Conservation (phyloP, 176 grass and related monocot species). For the Miscanthus lutarioriparius region DNA sequence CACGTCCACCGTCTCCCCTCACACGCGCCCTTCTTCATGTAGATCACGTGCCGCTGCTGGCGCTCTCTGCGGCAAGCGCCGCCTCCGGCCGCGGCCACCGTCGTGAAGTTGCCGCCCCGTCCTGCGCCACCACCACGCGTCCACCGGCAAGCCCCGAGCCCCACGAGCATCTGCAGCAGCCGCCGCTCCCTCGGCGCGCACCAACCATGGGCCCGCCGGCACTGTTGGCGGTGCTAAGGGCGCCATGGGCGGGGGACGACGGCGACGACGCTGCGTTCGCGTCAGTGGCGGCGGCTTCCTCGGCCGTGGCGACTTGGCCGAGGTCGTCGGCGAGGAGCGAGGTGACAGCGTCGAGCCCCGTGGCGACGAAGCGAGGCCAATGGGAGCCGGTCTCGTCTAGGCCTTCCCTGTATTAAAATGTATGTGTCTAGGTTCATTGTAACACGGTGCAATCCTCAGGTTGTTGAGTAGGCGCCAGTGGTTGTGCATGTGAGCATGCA, state of each 20-base stretch:
- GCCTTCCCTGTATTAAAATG: too few relatives aligned
- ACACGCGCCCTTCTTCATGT: conserved; percentile 76
- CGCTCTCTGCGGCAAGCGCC: conserved; percentile 57
- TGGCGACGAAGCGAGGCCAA: conserved; percentile 44
- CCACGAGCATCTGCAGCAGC: conserved; percentile 42
- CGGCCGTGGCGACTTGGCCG: conserved; percentile 37
- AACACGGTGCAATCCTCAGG: too few relatives aligned
- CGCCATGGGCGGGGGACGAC: background rate
- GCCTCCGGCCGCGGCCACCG: conserved; percentile 52
- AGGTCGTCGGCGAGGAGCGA: conserved; percentile 65
- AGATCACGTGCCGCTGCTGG: conserved; percentile 63
- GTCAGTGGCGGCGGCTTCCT: background rate
- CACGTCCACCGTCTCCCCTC: conserved; percentile 74
- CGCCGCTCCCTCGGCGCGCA: conserved; percentile 42
- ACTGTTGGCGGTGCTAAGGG: too few relatives aligned
- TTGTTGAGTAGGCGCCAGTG: too few relatives aligned
- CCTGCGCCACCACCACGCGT: conserved; percentile 79
- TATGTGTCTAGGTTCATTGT: too few relatives aligned
- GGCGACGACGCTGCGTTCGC: background rate
- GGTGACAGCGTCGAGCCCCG: conserved; percentile 53
- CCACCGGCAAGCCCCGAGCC: conserved; percentile 22
- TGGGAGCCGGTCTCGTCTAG: conserved; percentile 48
- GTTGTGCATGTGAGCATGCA: too few relatives aligned
- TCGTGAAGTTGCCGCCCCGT: conserved; percentile 68
- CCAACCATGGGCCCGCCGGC: too few relatives aligned